Evolutionary conservation across 495 filamentous ascomycete species (phyloP).

Genomic region (Xylaria venustula): DNA sequence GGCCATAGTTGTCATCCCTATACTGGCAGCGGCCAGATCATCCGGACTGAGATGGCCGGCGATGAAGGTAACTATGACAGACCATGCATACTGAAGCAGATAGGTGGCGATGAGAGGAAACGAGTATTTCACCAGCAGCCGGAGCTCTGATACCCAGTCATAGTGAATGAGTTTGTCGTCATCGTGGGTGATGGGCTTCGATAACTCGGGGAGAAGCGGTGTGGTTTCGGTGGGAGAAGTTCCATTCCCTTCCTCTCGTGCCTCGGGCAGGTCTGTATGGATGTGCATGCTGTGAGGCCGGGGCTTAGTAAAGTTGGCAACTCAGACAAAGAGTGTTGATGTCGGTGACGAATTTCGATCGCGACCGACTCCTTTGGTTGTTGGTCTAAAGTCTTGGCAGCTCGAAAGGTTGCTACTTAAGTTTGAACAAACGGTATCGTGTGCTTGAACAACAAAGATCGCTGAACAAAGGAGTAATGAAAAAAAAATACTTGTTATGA

Average conservation of each 20-base stretch:
- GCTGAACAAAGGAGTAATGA: neutral
- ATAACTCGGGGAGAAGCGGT: constrained; percentile 2
- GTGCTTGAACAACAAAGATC: neutral
- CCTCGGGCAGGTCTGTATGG: neutral
- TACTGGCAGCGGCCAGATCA: constrained; percentile 59
- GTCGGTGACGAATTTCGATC: neutral
- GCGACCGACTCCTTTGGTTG: neutral
- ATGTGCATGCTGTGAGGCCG: neutral
- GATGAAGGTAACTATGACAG: constrained; percentile 69
- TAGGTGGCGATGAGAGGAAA: constrained; percentile 70
- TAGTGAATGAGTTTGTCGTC: neutral
- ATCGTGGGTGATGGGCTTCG: neutral
- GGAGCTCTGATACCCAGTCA: constrained; percentile 24
- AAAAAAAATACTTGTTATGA: too few species aligned
- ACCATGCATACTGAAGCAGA: constrained; percentile 71
- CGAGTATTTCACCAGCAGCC: constrained; percentile 52
- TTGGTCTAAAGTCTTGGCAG: neutral
- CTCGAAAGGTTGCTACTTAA: neutral
- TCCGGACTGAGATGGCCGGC: constrained; percentile 64
- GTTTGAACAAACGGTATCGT: neutral
- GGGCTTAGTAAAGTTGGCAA: neutral
- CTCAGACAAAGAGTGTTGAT: neutral
- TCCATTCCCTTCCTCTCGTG: neutral
- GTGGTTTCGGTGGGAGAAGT: constrained; percentile 4
- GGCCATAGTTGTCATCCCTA: constrained; percentile 40